These are phyloP conservation scores for Phyllosticta capitalensis DNA, from an alignment of 2,329 filamentous ascomycete genomes.

Conservation along the genomic window DNA sequence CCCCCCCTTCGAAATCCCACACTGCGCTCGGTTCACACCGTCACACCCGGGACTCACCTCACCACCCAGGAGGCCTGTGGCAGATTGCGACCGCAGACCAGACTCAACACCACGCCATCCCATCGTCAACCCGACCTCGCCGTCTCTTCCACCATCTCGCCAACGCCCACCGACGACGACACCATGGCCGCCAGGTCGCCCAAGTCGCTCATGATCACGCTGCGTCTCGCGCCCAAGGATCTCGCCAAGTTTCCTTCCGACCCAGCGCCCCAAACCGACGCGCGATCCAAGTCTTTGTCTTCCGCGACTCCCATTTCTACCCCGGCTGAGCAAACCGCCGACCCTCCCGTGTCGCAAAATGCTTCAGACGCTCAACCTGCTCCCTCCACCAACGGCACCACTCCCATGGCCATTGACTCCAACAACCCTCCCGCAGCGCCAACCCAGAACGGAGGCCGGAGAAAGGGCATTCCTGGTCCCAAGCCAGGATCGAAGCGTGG, in stretches of 20 bases:
- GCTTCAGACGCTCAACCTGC: slow-evolving; percentile 33
- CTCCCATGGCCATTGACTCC: slow-evolving; percentile 5
- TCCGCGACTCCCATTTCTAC: slow-evolving; percentile 29
- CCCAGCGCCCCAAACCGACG: slow-evolving; percentile 14
- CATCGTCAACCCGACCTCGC: slow-evolving; percentile 13
- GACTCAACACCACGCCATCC: slow-evolving; percentile 10
- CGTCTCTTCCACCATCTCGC: slow-evolving; percentile 15
- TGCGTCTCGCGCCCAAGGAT: slow-evolving; percentile 23
- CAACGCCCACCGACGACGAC: slow-evolving; percentile 14
- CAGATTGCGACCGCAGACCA: slow-evolving; percentile 5
- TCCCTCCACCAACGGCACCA: slow-evolving; percentile 22
- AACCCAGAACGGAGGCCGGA: slow-evolving; percentile 49
- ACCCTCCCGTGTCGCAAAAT: slow-evolving; percentile 3
- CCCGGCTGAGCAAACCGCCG: slow-evolving; percentile 17
- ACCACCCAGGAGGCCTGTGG: slow-evolving; percentile 10
- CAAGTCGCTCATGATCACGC: slow-evolving; percentile 24
- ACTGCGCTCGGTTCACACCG: slow-evolving; percentile 10
- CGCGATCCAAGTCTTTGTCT: slow-evolving; percentile 29
- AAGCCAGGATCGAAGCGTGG: slow-evolving; percentile 55
- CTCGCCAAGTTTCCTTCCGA: slow-evolving; percentile 20
- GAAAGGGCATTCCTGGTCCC: slow-evolving; percentile 64
- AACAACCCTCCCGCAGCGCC: slow-evolving; percentile 33
- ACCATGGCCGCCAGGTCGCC: slow-evolving; percentile 26
- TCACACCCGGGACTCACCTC: slow-evolving; percentile 10
- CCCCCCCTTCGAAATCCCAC: slow-evolving; percentile 7